Conservation (phyloP, 164 flowering plant genomes). For the Magnolia officinalis region DNA sequence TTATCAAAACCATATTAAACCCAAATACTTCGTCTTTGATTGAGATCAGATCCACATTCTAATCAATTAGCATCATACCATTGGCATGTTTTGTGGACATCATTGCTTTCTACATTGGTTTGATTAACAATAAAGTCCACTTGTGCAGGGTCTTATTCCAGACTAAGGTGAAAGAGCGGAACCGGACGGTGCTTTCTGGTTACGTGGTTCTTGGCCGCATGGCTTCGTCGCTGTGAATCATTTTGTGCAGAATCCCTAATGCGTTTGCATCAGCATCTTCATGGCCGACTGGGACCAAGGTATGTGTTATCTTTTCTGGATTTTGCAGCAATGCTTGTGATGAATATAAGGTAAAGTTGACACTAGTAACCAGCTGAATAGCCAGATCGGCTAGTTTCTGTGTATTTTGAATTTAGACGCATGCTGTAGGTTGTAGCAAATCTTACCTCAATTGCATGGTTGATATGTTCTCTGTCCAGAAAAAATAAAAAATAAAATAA, state of each 20-base stretch:
- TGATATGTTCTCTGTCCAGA: too few relatives aligned
- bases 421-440: too few relatives aligned
- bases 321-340: neutral
- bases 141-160: conserved; percentile 77
- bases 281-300: neutral
- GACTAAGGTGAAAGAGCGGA: conserved; percentile 78
- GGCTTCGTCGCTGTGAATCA: conserved; percentile 30
- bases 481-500: too few relatives aligned
- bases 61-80: neutral
- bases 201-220: conserved; percentile 49
- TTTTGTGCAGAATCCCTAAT: neutral
- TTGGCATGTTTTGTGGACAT: neutral
- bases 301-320: neutral
- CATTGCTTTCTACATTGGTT: too few relatives aligned
- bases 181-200: conserved; percentile 69
- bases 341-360: neutral
- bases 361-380: neutral
- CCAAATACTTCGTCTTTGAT: too few relatives aligned
- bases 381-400: neutral
- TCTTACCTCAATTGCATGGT: too few relatives aligned
- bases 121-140: neutral
- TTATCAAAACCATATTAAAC: too few relatives aligned
- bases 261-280: too few relatives aligned
- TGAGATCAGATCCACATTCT: too few relatives aligned
- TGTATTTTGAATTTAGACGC: neutral